Conservation (phyloP, 345 rosid species). For the Schrenkiella parvula region DNA sequence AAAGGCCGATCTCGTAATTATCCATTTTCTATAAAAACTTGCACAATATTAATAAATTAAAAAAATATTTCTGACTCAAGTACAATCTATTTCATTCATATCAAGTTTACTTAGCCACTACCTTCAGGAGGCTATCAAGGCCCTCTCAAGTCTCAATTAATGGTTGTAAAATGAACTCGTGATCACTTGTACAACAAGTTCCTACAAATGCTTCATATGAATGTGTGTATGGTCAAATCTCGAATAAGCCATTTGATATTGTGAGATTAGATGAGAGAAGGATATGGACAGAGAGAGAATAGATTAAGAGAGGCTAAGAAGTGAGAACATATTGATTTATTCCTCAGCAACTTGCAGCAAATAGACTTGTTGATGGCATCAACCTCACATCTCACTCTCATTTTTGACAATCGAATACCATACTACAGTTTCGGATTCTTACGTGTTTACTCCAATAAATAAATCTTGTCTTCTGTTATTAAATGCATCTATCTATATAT, state of each 20-base stretch:
- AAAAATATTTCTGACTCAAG: background rate
- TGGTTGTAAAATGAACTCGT: background rate
- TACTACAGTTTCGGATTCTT: constrained; percentile 28
- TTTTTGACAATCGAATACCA: constrained; percentile 29
- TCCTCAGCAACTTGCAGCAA: constrained; percentile 25
- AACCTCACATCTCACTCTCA: constrained; percentile 32
- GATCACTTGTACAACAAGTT: background rate
- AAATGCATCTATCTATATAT: background rate
- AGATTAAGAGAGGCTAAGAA: background rate
- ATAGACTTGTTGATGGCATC: constrained; percentile 12
- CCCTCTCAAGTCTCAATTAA: background rate
- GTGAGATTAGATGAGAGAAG: constrained; percentile 4
- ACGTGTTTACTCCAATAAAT: constrained; percentile 31
- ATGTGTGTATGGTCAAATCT: background rate
- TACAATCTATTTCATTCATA: background rate
- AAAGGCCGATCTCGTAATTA: background rate
- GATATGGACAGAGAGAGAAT: constrained; percentile 1
- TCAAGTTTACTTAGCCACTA: background rate
- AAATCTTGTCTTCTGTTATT: constrained; percentile 10
- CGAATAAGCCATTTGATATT: background rate
- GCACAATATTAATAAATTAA: background rate
- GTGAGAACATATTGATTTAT: constrained; percentile 19
- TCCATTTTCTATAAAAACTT: background rate
- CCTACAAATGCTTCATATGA: background rate
- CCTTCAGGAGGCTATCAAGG: background rate